Base-by-base conservation (phyloP, 2,329 filamentous ascomycete genomes). In the Paraphaeosphaeria sporulosa region DNA sequence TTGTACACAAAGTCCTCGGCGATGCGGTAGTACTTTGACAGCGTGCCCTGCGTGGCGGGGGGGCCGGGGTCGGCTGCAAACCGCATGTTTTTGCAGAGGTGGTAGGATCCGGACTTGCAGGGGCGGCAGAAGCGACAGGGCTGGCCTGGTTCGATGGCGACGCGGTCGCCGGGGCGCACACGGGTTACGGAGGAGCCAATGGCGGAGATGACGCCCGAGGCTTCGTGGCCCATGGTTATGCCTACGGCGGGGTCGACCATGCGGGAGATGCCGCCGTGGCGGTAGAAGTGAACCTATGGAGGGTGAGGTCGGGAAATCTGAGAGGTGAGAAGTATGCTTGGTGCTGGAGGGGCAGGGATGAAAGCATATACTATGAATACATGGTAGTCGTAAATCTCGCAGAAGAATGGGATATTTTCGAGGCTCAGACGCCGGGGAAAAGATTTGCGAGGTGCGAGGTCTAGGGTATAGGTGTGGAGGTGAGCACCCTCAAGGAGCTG, bases 181-280 rank as follows among this genome's bases (percentile, higher is more conserved):
- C 82, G 79, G 19, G 84, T 92, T 58, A 97, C 93, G 38, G 89
- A 90, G 25, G 91, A 85, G 76, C 93, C 91, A 55, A 90, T 88
- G 19, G 93, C 90, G 66, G 96, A 84, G 59, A 97, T 80, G 25
- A 82, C 89, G 61, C 94, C 94, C 2, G 93, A 91, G 47, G 92
- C 94, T 82, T 97, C 94, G 83, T 98, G 94, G 68, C 94, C 94
- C 47, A 98, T 89, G 70, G 96, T 92, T 76, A 94, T 78, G 92
- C 90, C 74, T 84, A 90, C 67, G 85, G 84, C 38, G 94, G 94
- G 69, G 96, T 89, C 92, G 96, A 72, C 55, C 21, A 49, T 95
- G 66, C 93, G 93, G 17, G 94, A 94, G 75, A 98, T 97, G 81
- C 91, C 91, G 69, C 94, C 94, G 48, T 90, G 90, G 76, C 95